Percentiles rank a stretch among this genome's conserved stretches.
These are phyloP conservation scores for Picea abies DNA, from an alignment of 83 land plant genomes.

Conservation along the genomic window DNA sequence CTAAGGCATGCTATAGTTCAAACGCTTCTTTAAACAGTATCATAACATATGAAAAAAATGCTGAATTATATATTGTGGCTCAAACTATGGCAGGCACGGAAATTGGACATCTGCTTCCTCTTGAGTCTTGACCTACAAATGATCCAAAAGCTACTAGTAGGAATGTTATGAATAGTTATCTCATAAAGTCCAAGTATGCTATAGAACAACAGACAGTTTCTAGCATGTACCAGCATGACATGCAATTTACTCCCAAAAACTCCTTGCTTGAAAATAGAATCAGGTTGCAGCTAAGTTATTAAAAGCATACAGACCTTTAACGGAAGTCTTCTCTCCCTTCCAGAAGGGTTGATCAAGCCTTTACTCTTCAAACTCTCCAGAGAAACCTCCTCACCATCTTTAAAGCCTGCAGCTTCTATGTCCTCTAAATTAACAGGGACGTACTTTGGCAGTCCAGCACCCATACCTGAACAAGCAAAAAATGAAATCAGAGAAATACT, in stretches of 20 bases:
- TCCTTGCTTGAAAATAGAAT: background rate
- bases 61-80: background rate
- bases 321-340: slow-evolving; percentile 85
- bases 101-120: no score
- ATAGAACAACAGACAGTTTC: background rate
- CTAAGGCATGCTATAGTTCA: background rate
- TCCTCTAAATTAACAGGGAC: slow-evolving; percentile 87
- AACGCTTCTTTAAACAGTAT: background rate
- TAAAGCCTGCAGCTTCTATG: slow-evolving; percentile 72
- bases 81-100: background rate
- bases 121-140: background rate
- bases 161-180: background rate
- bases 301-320: slow-evolving; percentile 61
- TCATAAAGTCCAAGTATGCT: background rate
- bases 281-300: background rate
- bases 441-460: slow-evolving; percentile 88
- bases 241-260: no score
- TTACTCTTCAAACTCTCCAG: slow-evolving; percentile 79
- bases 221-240: background rate
- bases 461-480: slow-evolving; percentile 69
- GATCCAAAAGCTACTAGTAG: background rate
- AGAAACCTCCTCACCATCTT: slow-evolving; percentile 96
- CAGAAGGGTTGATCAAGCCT: slow-evolving; percentile 92
- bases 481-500: background rate
- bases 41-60: background rate